Conservation (phyloP, 495 filamentous ascomycete genomes). For the Xylaria curta region DNA sequence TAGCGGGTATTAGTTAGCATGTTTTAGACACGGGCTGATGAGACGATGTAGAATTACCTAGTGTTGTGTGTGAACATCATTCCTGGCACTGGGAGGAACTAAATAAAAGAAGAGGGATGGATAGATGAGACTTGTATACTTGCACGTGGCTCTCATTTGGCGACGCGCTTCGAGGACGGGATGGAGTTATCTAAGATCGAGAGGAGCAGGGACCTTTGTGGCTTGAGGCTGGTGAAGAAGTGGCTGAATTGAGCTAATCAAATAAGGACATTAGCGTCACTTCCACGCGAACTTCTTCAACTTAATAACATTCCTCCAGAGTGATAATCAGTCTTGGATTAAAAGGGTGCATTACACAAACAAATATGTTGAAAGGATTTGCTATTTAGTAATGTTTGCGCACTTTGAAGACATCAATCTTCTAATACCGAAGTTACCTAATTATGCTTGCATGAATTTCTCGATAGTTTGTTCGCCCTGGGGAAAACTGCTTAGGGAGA, state of each 20-base stretch:
- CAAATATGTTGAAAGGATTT: not conserved
- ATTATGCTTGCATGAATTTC: not conserved
- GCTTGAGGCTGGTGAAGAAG: conserved; percentile 11
- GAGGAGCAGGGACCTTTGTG: conserved; percentile 6
- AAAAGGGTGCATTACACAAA: not conserved
- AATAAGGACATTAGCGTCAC: not conserved
- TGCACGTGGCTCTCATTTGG: conserved; percentile 12
- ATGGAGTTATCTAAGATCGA: not conserved
- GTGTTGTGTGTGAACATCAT: conserved; percentile 3
- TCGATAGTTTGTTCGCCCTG: no score
- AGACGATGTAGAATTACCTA: not conserved
- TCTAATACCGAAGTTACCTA: no score
- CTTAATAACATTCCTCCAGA: no score
- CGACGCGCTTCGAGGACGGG: conserved; percentile 18
- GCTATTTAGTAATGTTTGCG: not conserved
- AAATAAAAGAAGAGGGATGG: not conserved
- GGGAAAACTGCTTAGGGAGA: not conserved
- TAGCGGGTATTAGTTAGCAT: not conserved
- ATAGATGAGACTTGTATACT: not conserved
- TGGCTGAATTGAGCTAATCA: not conserved
- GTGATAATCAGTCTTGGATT: not conserved
- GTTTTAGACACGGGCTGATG: not conserved
- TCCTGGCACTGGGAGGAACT: not conserved
- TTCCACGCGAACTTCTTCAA: not conserved
- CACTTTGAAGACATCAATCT: no score